A percentile compares a stretch with the other conserved stretches of the same genome.
Conservation (phyloP, 2,329 filamentous ascomycete genomes). For the Fonsecaea monophora region DNA sequence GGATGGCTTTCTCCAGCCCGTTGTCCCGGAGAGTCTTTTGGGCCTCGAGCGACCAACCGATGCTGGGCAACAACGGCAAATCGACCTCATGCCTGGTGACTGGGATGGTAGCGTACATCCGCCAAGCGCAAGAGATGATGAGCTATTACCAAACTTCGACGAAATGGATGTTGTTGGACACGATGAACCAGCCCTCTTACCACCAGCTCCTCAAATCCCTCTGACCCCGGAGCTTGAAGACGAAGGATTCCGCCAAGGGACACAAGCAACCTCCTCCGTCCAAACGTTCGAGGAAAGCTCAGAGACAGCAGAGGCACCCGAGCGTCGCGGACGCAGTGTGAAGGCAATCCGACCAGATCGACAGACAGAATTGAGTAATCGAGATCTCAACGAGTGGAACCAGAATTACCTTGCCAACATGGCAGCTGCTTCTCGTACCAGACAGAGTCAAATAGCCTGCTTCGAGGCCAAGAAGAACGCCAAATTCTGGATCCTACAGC, state of each 20-base stretch:
- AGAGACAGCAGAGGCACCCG: constrained; percentile 38
- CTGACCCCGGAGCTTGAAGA: constrained; percentile 25
- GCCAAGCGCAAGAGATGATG: constrained; percentile 1
- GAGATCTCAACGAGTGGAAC: constrained; percentile 64
- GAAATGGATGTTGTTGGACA: constrained; percentile 42
- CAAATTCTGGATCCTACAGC: constrained; percentile 64
- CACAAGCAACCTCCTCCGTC: constrained; percentile 26
- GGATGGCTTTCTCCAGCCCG: constrained; percentile 63
- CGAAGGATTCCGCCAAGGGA: constrained; percentile 28
- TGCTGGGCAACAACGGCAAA: not conserved
- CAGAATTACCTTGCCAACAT: constrained; percentile 68
- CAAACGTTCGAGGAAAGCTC: constrained; percentile 18
- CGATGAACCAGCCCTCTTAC: constrained; percentile 41
- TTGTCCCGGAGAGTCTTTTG: constrained; percentile 26
- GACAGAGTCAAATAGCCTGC: constrained; percentile 50
- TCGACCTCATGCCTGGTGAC: not conserved
- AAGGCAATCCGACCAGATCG: constrained; percentile 58
- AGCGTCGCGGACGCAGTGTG: constrained; percentile 45
- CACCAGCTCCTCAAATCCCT: constrained; percentile 38
- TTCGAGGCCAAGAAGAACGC: constrained; percentile 68
- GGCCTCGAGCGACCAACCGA: constrained; percentile 18
- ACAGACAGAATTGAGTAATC: constrained; percentile 61
- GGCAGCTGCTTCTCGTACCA: constrained; percentile 55
- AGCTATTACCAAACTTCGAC: constrained; percentile 34
- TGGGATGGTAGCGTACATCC: not conserved